Evolutionary conservation across 2,329 filamentous ascomycete species (phyloP), one percentile per base, ranked within the genome.

Genomic region (Ceratocystiopsis minuta): DNA sequence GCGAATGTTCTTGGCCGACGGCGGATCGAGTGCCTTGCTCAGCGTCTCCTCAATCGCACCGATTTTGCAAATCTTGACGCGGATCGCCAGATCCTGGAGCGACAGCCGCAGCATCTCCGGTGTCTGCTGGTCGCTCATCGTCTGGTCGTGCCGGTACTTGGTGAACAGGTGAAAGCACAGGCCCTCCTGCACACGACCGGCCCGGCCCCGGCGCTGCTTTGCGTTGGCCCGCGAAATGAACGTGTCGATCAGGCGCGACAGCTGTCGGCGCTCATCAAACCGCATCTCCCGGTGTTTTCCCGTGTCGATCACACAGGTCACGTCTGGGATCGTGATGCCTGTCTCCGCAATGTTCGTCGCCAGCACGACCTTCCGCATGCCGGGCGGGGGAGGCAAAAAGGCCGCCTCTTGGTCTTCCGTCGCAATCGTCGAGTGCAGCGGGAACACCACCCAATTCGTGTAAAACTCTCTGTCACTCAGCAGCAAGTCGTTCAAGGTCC

Each of bases 271-370:
- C 61, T 98, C 90, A 54, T 98, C 88, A 52, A 93, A 96, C 24
- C 88, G 70, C 88, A 95, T 95, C 59, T 94, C 88, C 50, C 92
- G 86, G 59, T 96, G 88, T 59, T 94, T 96, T 43, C 90, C 90
- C 1, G 86, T 87, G 57, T 98, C 90, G 45, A 98, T 81, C 37
- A 98, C 90, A 52, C 87, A 94, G 0, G 90, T 96, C 28, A 98
- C 84, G 55, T 98, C 90, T 1, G 90, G 90, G 49, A 98, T 98
- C 0, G 90, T 98, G 54, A 98, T 94, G 64, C 90, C 90, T 1
- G 90, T 98, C 58, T 98, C 90, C 5, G 90, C 90, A 57, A 98
- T 98, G 55, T 98, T 98, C 14, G 90, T 98, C 2, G 90, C 87
- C 42, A 98, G 70, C 2, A 98, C 88, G 48, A 98, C 90, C 62